These are phyloP conservation scores for Fomitopsis pinicola DNA, from an alignment of 1,284 basidiomycete genomes.

Conservation along the genomic window DNA sequence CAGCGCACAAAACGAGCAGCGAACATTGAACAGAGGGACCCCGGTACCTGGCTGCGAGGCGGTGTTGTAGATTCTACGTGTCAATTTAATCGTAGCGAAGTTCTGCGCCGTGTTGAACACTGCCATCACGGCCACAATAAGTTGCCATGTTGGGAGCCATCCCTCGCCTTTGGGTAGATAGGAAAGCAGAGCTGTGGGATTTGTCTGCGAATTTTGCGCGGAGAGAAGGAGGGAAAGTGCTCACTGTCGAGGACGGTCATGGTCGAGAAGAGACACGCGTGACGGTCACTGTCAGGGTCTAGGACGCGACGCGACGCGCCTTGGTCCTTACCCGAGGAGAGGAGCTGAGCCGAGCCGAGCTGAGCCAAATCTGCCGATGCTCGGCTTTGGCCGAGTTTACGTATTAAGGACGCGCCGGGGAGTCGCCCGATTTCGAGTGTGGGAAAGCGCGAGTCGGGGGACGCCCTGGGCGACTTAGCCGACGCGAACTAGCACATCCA, in stretches of 20 bases:
- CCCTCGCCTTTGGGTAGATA: constrained; percentile 58
- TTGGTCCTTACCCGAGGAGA: no score
- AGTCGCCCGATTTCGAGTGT: not conserved
- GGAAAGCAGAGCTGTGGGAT: constrained; percentile 6
- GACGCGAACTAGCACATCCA: not conserved
- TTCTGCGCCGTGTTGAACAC: constrained; percentile 86
- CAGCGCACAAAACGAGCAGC: no score
- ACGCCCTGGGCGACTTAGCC: not conserved
- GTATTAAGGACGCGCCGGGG: not conserved
- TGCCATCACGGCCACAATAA: constrained; percentile 71
- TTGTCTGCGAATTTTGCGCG: not conserved
- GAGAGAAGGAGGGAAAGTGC: not conserved
- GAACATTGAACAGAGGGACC: not conserved
- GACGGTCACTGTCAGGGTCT: not conserved
- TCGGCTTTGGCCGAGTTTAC: not conserved
- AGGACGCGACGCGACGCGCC: not conserved
- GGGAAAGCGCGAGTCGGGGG: not conserved
- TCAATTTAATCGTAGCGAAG: constrained; percentile 73
- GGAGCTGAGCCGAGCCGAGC: not conserved
- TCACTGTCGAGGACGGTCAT: constrained; percentile 4
- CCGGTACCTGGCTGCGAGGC: constrained; percentile 32
- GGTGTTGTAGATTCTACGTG: constrained; percentile 71
- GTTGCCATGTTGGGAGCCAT: constrained; percentile 83
- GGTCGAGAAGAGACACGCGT: not conserved
- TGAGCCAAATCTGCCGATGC: not conserved